Percentiles rank a stretch among this genome's conserved stretches.
phyloP scores from a whole-genome alignment of 805 yeast species.

The Nakazawaea siamensis region DNA sequence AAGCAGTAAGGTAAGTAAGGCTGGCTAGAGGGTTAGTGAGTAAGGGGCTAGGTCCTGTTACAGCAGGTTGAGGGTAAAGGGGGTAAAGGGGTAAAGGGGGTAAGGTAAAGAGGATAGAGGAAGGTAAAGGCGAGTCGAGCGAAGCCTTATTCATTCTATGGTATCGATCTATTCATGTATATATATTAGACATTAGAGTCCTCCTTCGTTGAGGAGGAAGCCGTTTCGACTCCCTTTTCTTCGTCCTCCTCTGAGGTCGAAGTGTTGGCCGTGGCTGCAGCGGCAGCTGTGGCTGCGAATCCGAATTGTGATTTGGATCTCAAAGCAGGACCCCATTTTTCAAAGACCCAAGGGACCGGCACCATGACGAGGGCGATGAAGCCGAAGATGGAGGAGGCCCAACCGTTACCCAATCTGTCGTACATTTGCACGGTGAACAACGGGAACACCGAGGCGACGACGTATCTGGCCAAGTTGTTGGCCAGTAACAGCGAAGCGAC shows the following conservation, averaged over 20 bases:
- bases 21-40: too few species aligned
- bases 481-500: constrained; percentile 91
- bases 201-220: neutral
- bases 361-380: constrained; percentile 61
- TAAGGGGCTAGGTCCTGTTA: too few species aligned
- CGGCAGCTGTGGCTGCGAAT: constrained; percentile 42
- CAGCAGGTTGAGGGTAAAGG: too few species aligned
- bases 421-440: constrained; percentile 83
- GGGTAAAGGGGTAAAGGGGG: too few species aligned
- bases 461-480: constrained; percentile 69
- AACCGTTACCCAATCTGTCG: constrained; percentile 55
- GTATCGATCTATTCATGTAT: too few species aligned
- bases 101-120: too few species aligned
- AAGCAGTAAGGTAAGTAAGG: too few species aligned
- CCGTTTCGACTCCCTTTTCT: neutral
- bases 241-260: neutral
- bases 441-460: constrained; percentile 75
- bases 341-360: constrained; percentile 70
- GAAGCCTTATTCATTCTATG: too few species aligned
- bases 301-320: constrained; percentile 54
- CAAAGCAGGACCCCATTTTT: constrained; percentile 45
- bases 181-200: too few species aligned
- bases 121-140: too few species aligned
- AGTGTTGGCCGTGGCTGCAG: too few species aligned
- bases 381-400: constrained; percentile 70